These are phyloP conservation scores for Pseudogymnoascus sp. DNA, from an alignment of 2,329 filamentous ascomycete species.

Conservation along the genomic window DNA sequence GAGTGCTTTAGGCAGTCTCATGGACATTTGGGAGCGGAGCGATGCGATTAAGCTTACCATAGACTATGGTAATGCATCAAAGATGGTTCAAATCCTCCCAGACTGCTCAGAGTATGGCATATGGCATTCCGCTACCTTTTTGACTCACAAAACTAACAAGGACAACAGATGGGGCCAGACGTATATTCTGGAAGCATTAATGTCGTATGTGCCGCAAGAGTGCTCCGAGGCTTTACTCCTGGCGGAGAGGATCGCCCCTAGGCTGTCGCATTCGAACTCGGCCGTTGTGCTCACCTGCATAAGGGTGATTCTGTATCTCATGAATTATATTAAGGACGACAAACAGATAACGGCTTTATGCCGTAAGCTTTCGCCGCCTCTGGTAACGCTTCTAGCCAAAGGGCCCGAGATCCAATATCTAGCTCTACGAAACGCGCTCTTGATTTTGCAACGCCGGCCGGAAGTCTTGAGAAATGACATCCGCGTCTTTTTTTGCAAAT, in stretches of 20 bases:
- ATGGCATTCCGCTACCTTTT: constrained; percentile 31
- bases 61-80: constrained; percentile 93
- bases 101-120: constrained; percentile 91
- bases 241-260: constrained; percentile 89
- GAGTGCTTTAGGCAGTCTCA: constrained; percentile 79
- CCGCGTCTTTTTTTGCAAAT: constrained; percentile 98
- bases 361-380: constrained; percentile 85
- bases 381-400: constrained; percentile 91
- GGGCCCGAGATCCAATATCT: constrained; percentile 98
- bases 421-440: constrained; percentile 81
- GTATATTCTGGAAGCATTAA: constrained; percentile 93
- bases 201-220: constrained; percentile 95
- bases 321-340: constrained; percentile 96
- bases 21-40: constrained; percentile 98
- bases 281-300: constrained; percentile 94
- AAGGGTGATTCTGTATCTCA: constrained; percentile 89
- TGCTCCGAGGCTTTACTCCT: constrained; percentile 78
- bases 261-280: constrained; percentile 93
- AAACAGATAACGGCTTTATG: constrained; percentile 82
- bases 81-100: constrained; percentile 91
- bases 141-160: constrained; percentile 2
- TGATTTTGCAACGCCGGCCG: constrained; percentile 86
- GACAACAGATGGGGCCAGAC: constrained; percentile 84
- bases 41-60: constrained; percentile 97
- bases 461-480: constrained; percentile 96